phyloP scores from a whole-genome alignment of 306 rosid species.

The Malus asiatica region DNA sequence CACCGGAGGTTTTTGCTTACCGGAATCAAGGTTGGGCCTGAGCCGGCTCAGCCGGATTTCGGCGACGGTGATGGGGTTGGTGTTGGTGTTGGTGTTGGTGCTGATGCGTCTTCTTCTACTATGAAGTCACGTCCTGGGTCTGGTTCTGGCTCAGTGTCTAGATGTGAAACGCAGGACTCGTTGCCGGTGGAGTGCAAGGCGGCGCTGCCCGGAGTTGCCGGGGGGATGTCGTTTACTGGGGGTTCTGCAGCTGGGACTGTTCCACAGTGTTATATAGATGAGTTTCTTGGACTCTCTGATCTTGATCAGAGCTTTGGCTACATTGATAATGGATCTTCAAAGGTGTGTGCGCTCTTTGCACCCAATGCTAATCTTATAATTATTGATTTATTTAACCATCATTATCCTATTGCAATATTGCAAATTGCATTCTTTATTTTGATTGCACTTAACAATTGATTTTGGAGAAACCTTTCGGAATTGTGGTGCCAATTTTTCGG shows the following conservation, averaged over 20 bases:
- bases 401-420: not conserved
- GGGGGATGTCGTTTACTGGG: slow-evolving; percentile 40
- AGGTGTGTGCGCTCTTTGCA: slow-evolving; percentile 36
- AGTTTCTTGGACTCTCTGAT: slow-evolving; percentile 52
- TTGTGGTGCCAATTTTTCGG: not conserved
- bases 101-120: slow-evolving; percentile 35
- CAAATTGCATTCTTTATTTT: not conserved
- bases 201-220: slow-evolving; percentile 19
- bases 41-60: slow-evolving; percentile 31
- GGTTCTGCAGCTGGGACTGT: slow-evolving; percentile 54
- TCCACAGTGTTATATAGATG: slow-evolving; percentile 72
- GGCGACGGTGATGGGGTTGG: slow-evolving; percentile 2
- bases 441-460: not conserved
- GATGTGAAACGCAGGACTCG: slow-evolving; percentile 30
- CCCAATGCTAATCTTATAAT: not conserved
- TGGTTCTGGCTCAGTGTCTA: slow-evolving; percentile 14
- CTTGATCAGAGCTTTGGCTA: slow-evolving; percentile 48
- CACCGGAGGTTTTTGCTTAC: slow-evolving; percentile 72
- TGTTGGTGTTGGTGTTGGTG: not conserved
- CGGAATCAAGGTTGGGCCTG: slow-evolving; percentile 62
- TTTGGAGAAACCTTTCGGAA: not conserved
- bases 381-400: not conserved
- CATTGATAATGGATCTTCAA: slow-evolving; percentile 69
- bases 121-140: slow-evolving; percentile 36
- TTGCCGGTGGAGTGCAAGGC: slow-evolving; percentile 40